Evolutionary conservation across 345 rosid species (phyloP), one percentile per base, ranked within the genome.

Genomic region (Viola odorata): DNA sequence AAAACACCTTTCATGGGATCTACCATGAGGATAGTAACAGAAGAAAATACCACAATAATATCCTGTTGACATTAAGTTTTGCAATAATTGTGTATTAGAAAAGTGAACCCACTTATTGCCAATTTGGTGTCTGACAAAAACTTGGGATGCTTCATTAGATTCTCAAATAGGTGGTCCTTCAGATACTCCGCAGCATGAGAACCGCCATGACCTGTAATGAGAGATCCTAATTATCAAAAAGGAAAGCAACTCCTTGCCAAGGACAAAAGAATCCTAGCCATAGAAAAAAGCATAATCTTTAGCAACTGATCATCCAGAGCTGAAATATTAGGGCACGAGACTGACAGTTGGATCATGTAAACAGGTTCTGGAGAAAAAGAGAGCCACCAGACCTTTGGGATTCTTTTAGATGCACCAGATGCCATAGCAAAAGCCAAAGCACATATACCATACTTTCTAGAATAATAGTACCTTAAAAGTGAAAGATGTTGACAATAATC

Each of bases 171-270:
- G 74, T 91, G 95, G 67, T 81, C 80, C 83, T 91, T 95, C 75
- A 95, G 77, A 80, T 81, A 91, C 77, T 91, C 94, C 57, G 97
- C 96, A 64, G 99, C 99, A 52, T 86, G 96, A 66, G 98, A 88
- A 66, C 99, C 99, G 63, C 99, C 99, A 80, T 95, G 99, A 65
- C 99, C 99, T 95, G 87, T 17, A 65, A 77, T 16, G 51, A 50
- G 0, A 41, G 8, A 37, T 49, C 42, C 41, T 45, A 40, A 36
- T 5, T 23, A 41, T 50, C 37, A 41, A 47, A 38, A 56, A 12
- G 5, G 50, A 8, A 4, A 7, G 8, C n/a, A 6, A 47, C 11
- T 7, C 8, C 5, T 7, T 47, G 10, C 11, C 12, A 12, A 4
- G 8, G 5, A 0, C 16, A 17, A 15, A 57, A n/a, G 32, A 57